Evolutionary conservation across 1,284 basidiomycete genomes (phyloP), one percentile per base, ranked within the genome.

Genomic region (Ceratobasidium sp.): DNA sequence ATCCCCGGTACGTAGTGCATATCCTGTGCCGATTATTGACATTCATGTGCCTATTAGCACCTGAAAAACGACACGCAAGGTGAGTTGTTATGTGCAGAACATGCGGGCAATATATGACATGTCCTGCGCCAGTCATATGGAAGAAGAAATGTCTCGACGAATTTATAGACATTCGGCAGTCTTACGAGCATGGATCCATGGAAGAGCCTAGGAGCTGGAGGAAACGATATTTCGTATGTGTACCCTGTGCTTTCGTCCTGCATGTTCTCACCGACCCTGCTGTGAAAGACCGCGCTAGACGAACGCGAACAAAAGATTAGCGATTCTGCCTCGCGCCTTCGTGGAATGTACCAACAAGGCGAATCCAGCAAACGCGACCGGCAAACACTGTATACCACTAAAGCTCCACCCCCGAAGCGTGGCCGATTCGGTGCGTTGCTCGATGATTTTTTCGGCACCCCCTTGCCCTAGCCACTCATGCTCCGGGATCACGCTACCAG

Each of bases 161-260:
- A 72, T 90, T 88, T 80, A 86, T 87, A 73, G 81, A 86, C 59
- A 84, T 85, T 64, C 83, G 84, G 69, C 86, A 88, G 76, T 82
- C 83, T 74, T 85, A 85, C 78, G 79, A 80, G 54, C 79, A 82
- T 43, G 81, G 82, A 69, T 79, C 82, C 53, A 78, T 82, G 63
- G 80, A 83, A 75, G 85, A 86, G 73, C 87, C 87, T 41, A 83
- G 85, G 48, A 88, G 88, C 43, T 93, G 92, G 92, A 87, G 86
- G 77, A 86, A 88, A 75, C 84, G 87, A 66, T 92, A 86, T 78
- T 90, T 88, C 78, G 92, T 92, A 79, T 65, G 90, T 77, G 31
- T 39, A 74, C 56, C 54, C 37, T 46, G 73, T 56, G 31, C 22
- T 72, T 46, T 22, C 56, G 34, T 31, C 41, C 51, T 54, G 8